Percentiles rank a stretch among this genome's conserved stretches.
phyloP scores from a whole-genome alignment of 2,329 filamentous ascomycete genomes.

The Thelonectria discophora region DNA sequence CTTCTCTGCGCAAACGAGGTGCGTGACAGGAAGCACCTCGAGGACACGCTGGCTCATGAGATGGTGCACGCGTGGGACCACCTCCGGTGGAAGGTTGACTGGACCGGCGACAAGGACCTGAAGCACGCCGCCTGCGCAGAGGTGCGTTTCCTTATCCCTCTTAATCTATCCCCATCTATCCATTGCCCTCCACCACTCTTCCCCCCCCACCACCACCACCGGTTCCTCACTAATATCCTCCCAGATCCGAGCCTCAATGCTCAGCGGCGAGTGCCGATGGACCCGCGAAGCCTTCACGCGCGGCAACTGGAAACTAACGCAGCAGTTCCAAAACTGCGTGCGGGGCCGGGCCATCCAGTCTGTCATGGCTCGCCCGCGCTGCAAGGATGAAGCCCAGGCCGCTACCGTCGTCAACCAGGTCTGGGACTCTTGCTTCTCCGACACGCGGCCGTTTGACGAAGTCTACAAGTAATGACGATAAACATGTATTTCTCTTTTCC shows the following conservation, averaged over 20 bases:
- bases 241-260: constrained; percentile 89
- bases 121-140: constrained; percentile 94
- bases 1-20: constrained; percentile 93
- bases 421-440: constrained; percentile 97
- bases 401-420: constrained; percentile 92
- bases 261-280: constrained; percentile 95
- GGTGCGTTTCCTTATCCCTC: constrained; percentile 57
- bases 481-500: constrained; percentile 1
- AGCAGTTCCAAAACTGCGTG: constrained; percentile 95
- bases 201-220: background rate
- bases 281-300: constrained; percentile 84
- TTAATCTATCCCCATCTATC: no score
- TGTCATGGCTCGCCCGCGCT: constrained; percentile 78
- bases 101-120: constrained; percentile 73
- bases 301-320: constrained; percentile 86
- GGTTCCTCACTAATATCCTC: background rate
- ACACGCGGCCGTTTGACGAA: constrained; percentile 96
- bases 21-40: constrained; percentile 79
- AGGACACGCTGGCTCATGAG: constrained; percentile 95
- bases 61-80: constrained; percentile 99
- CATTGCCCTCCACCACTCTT: no score
- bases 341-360: constrained; percentile 81
- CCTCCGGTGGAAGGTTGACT: constrained; percentile 89
- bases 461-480: constrained; percentile 75
- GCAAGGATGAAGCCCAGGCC: constrained; percentile 87